Base-by-base conservation (phyloP, 83 land plant genomes). In the Picea abies region DNA sequence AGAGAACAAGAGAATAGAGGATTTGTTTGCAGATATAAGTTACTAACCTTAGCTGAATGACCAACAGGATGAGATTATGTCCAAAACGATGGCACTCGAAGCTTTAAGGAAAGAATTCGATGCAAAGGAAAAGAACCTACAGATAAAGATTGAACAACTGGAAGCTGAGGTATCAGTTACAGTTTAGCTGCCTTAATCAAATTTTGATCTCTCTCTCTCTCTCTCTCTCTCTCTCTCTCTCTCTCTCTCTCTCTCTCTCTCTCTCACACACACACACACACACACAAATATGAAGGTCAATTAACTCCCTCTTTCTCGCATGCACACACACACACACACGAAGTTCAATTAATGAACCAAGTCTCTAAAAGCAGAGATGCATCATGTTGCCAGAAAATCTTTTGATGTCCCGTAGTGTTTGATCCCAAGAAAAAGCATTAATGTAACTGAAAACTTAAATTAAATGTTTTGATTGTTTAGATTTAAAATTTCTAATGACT, bases 81-180 rank as follows among this genome's bases (percentile, higher is more conserved):
- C 76, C 19, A 92, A 92, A 82, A 89, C 86, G 71, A 19, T 47
- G 68, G 84, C 85, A 63, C 49, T 92, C 4, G 91, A 89, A 76
- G 79, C 29, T 49, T 84, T 87, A 12, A 82, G 79, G 16, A 67
- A 84, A 76, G 41, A 81, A 23, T 86, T 87, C 66, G 47, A 68
- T 12, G 86, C 84, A 84, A 92, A 92, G 84, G 94, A 89, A 60
- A 84, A 67, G 81, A 86, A 89, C 83, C 85, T 91, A 58, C 82
- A 70, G 49, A 63, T 82, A 19, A 85, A 77, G 68, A 86, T 87
- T 83, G 83, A 87, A 58, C 87, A 92, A 67, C 47, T 92, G 22
- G 87, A 87, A 64, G 81, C 44, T 29, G 61, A 78, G 80, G 80
- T 60, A 52, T 15, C 58, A 52, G 63, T 58, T 78, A 73, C 25